Base-by-base conservation (phyloP, 768 basidiomycete species). In the Boletus coccyginus region DNA sequence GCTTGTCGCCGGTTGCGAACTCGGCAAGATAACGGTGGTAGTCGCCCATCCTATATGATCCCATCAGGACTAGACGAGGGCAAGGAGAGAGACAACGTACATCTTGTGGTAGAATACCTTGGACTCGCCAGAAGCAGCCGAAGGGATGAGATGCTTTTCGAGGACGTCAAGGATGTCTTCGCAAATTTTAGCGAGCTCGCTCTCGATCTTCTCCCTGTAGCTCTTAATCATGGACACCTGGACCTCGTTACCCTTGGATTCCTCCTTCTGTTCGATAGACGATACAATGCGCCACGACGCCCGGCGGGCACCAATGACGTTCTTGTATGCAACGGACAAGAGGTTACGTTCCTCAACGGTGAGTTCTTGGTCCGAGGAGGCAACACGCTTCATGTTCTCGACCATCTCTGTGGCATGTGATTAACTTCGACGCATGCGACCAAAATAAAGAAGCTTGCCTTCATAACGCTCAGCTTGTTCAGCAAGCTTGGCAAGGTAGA, bases 91-190 rank as follows among this genome's bases (percentile, higher is more conserved):
- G 44, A 24, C 24, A 52, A 70, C 92, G 61, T 65, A 94, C 93
- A 97, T 94, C 87, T 98, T 98, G 85, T 96, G 94, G 81, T 98
- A 98, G 85, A 98, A 98, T 55, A 98, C 95, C 81, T 97, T 96
- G 56, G 90, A 93, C 78, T 98, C 96, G 70, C 95, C 94, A 55
- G 92, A 89, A 59, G 92, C 93, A 50, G 96, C 96, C 12, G 94
- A 95, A 60, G 94, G 94, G 66, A 93, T 97, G 68, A 98, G 88
- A 81, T 97, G 94, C 81, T 96, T 93, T 75, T 95, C 93, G 65
- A 98, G 90, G 50, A 98, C 94, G 61, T 92, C 87, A 66, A 98
- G 90, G 69, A 98, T 97, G 72, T 98, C 94, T 78, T 97, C 94
- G 79, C 95, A 98, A 75, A 98, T 97, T 79, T 94, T 94, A 55